phyloP scores from a whole-genome alignment of 352 stramenopile species.

The Phytophthora cryptogea region DNA sequence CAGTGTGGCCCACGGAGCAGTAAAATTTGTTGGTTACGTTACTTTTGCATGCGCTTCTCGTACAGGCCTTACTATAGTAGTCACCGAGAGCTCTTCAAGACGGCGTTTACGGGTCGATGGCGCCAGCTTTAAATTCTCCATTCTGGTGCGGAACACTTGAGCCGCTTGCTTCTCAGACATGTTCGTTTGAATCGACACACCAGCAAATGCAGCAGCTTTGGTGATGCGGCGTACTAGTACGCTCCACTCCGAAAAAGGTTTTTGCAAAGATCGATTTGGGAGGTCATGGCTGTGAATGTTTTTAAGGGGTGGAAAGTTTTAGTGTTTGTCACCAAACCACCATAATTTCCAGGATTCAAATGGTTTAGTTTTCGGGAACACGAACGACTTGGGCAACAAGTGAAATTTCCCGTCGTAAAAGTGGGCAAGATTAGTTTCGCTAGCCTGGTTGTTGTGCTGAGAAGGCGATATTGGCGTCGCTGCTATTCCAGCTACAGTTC shows the following conservation, averaged over 20 bases:
- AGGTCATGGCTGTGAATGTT: not conserved
- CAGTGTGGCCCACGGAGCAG: no score
- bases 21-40: no score
- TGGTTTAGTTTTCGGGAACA: not conserved
- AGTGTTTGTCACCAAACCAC: slow-evolving; percentile 7
- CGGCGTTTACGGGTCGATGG: no score
- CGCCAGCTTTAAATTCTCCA: no score
- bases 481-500: not conserved
- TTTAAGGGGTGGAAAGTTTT: not conserved
- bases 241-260: not conserved
- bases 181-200: no score
- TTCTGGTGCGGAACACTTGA: no score
- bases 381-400: slow-evolving; percentile 7
- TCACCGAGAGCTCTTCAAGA: no score
- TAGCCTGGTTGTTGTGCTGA: not conserved
- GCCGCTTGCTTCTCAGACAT: no score
- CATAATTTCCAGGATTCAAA: slow-evolving; percentile 7
- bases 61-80: no score
- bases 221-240: no score
- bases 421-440: not conserved
- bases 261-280: not conserved
- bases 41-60: no score
- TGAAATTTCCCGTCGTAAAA: slow-evolving; percentile 16
- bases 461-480: not conserved
- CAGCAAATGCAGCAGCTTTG: no score